Conservation (phyloP, 1,139 yeast genomes). For the Suhomyces yuchorum region DNA sequence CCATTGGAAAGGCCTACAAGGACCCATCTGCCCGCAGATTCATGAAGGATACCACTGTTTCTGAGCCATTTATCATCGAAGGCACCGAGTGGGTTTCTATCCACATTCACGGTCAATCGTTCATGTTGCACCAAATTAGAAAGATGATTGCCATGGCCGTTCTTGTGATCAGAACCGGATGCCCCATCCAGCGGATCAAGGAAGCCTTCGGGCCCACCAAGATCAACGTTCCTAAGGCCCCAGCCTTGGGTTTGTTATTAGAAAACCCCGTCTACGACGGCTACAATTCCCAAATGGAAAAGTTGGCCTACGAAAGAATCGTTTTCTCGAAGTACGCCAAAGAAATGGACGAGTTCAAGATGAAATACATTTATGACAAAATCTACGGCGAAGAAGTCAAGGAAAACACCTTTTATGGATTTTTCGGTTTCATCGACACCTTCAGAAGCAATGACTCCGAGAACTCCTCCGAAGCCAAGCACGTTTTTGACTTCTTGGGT, state of each 20-base stretch:
- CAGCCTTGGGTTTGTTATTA: slow-evolving; percentile 86
- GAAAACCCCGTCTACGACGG: slow-evolving; percentile 93
- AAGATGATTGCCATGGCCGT: slow-evolving; percentile 98
- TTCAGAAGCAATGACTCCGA: slow-evolving; percentile 34
- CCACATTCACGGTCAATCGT: slow-evolving; percentile 96
- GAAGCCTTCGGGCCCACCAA: slow-evolving; percentile 76
- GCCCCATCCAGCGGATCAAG: slow-evolving; percentile 73
- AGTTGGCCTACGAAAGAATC: slow-evolving; percentile 78
- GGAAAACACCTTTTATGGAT: slow-evolving; percentile 86
- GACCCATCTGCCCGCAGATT: slow-evolving; percentile 84
- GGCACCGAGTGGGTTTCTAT: slow-evolving; percentile 96
- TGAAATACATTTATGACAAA: slow-evolving; percentile 86
- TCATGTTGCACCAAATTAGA: slow-evolving; percentile 97
- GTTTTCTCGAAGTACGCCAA: slow-evolving; percentile 66
- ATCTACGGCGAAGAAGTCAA: slow-evolving; percentile 85
- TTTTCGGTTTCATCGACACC: slow-evolving; percentile 84
- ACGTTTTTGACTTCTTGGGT: slow-evolving; percentile 76
- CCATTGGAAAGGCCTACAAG: slow-evolving; percentile 82
- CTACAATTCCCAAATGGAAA: slow-evolving; percentile 69
- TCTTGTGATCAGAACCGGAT: slow-evolving; percentile 79
- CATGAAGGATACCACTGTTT: slow-evolving; percentile 76
- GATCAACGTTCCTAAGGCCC: slow-evolving; percentile 95
- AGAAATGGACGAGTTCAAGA: slow-evolving; percentile 84
- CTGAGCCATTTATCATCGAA: slow-evolving; percentile 91
- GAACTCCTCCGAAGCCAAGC: slow-evolving; percentile 33